Conservation (phyloP, 129 eudicot genomes). For the Smallanthus sonchifolius region DNA sequence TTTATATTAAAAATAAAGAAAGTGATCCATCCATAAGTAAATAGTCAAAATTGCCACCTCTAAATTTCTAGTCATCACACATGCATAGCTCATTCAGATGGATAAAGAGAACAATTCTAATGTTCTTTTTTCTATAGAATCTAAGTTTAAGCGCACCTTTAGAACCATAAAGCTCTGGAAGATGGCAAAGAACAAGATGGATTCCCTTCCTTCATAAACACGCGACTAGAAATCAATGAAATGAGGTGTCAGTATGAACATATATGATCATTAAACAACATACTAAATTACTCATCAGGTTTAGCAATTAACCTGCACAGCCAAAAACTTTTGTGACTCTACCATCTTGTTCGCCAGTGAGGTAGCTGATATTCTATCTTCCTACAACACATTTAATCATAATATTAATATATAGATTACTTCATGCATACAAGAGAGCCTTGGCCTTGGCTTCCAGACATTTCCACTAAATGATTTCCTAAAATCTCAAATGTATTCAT, state of each 20-base stretch:
- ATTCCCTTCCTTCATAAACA: conserved; percentile 69
- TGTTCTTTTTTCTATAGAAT: not conserved
- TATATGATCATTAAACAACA: not conserved
- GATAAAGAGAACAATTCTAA: not conserved
- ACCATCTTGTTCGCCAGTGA: conserved; percentile 77
- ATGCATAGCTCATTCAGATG: not conserved
- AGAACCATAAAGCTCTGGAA: conserved; percentile 72
- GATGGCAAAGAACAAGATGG: conserved; percentile 62
- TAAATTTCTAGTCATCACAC: not conserved
- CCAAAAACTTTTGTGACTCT: conserved; percentile 52
- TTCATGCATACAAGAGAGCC: not conserved
- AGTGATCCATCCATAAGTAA: not conserved
- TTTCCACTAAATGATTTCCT: too few species aligned
- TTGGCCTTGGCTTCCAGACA: too few species aligned
- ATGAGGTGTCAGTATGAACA: conserved; percentile 9
- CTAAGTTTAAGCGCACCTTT: conserved; percentile 44
- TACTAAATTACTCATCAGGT: not conserved
- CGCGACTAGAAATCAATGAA: conserved; percentile 44
- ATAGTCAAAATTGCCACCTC: too few species aligned
- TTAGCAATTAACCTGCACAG: conserved; percentile 48
- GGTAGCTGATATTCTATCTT: conserved; percentile 53
- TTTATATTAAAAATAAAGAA: too few species aligned
- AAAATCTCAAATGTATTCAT: too few species aligned
- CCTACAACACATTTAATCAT: conserved; percentile 35
- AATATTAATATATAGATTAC: not conserved